phyloP scores from a whole-genome alignment of 73 alveolate genomes.

The Stentor roeselii region DNA sequence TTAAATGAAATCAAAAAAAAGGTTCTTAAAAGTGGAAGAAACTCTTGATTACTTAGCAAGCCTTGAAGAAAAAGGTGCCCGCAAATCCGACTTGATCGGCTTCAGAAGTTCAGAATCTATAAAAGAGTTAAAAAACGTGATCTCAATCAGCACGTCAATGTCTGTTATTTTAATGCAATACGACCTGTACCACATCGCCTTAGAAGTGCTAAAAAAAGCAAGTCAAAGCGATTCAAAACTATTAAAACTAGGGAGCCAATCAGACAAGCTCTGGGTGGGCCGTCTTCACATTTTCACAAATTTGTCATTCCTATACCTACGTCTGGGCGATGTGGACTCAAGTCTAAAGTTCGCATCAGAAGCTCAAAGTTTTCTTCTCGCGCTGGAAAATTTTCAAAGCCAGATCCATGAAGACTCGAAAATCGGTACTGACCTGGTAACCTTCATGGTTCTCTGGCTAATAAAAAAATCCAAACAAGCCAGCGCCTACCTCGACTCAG shows the following conservation, averaged over 20 bases:
- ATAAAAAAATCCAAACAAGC: neutral
- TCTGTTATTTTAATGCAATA: neutral
- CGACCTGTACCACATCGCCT: neutral
- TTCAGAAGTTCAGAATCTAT: neutral
- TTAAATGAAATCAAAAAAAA: neutral
- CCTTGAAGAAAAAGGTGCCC: slow-evolving; percentile 1
- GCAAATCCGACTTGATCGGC: slow-evolving; percentile 2
- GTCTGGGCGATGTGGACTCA: neutral
- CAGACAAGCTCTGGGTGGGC: slow-evolving; percentile 8
- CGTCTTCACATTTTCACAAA: neutral
- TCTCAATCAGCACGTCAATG: neutral
- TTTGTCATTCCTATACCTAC: neutral
- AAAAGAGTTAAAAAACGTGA: slow-evolving; percentile 7
- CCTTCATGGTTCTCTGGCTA: neutral
- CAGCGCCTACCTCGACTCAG: neutral
- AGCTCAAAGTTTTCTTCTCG: slow-evolving; percentile 19
- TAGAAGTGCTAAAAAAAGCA: slow-evolving; percentile 11
- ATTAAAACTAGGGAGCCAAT: neutral
- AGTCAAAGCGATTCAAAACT: neutral
- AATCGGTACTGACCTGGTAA: neutral
- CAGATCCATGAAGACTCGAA: neutral
- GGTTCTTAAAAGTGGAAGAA: neutral
- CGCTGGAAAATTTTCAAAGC: neutral
- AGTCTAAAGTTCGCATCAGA: neutral
- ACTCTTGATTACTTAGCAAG: neutral